Evolutionary conservation across 495 filamentous ascomycete species (phyloP), one percentile per base, ranked within the genome.

Genomic region (Zalerion maritima): DNA sequence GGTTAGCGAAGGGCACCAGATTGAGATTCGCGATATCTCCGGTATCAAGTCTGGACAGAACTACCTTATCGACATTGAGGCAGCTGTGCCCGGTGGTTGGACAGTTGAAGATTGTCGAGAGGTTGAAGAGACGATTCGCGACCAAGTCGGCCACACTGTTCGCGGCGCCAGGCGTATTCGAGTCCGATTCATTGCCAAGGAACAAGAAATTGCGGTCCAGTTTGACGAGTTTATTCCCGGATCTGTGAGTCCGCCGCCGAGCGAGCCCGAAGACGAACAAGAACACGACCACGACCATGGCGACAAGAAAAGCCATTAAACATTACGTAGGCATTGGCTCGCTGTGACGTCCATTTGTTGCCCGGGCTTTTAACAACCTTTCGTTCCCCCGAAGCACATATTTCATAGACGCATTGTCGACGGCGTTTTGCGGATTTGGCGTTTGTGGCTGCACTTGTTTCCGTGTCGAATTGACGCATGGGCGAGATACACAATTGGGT

Each of bases 11-110:
- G 55, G 57, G 6, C 43, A 58, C 11, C 46, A 67, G 37, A 63
- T 85, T 10, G 66, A 78, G 38, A 37, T 69, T 10, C 62, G 73
- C 9, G 76, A 80, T 17, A 69, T 96, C 3, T 75, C 80, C 24
- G 89, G 89, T 30, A 64, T 93, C 45, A 97, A 97, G 49, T 79
- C 78, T 2, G 89, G 89, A 16, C 89, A 94, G 55, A 97, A 93
- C 51, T 94, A 89, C 36, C 59, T 94, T 3, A 72, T 94, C 43
- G 86, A 94, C 40, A 38, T 96, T 16, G 81, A 89, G 43, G 49
- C 94, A 23, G 80, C 71, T 14, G 78, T 87, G 18, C 81, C 85
- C 0, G 65, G 57, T 2, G 50, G 53, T 11, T 85, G 76, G 78
- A 72, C 77, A 0, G 57, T 96, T 5, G 67, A 70, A 34, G 66